Conservation (phyloP, 1,284 basidiomycete species). For the Cutaneotrichosporon cyanovorans region DNA sequence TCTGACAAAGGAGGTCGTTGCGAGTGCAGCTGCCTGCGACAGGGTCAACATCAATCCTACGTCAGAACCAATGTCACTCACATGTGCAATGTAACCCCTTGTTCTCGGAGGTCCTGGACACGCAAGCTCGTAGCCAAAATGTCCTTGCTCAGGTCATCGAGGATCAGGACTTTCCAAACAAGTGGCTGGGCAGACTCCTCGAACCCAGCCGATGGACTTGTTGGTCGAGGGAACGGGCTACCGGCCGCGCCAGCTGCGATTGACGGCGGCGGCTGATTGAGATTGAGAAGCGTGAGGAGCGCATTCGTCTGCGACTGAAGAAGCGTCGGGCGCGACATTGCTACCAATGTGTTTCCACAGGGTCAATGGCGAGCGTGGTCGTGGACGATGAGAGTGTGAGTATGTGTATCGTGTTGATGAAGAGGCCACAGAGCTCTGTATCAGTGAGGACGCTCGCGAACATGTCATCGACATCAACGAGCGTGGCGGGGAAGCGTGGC, state of each 20-base stretch:
- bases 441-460: too few species aligned
- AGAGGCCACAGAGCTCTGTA: too few species aligned
- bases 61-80: conserved; percentile 46
- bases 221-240: conserved; percentile 33
- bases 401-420: too few species aligned
- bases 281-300: conserved; percentile 49
- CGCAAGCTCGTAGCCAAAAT: conserved; percentile 88
- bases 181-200: conserved; percentile 54
- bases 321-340: conserved; percentile 43
- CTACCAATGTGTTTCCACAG: not conserved
- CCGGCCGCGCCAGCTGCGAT: conserved; percentile 11
- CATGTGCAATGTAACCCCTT: conserved; percentile 96
- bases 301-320: conserved; percentile 48
- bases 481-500: not conserved
- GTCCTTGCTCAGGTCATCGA: conserved; percentile 94
- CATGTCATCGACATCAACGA: not conserved
- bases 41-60: not conserved
- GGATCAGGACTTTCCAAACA: conserved; percentile 92
- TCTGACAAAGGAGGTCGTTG: conserved; percentile 82
- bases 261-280: conserved; percentile 41
- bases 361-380: too few species aligned
- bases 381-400: too few species aligned
- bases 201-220: conserved; percentile 27
- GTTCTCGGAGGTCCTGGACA: conserved; percentile 92
- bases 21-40: conserved; percentile 75